Evolutionary conservation across 352 stramenopile genomes (phyloP), one percentile per base, ranked within the genome.

Genomic region (Phytophthora citrophthora): DNA sequence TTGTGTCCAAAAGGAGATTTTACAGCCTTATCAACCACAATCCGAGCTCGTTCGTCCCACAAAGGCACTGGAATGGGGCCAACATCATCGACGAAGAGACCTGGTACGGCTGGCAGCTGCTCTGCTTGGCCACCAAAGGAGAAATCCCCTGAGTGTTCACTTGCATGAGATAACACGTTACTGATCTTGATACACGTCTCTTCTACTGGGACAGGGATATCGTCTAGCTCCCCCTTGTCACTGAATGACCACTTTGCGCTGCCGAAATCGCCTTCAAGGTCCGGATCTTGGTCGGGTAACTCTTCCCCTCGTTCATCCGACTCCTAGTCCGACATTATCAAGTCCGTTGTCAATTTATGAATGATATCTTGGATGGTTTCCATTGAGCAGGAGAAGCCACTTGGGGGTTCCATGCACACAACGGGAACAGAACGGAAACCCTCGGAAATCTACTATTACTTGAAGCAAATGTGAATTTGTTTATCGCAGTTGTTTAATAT

Each of bases 1-100:
- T 62, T 61, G 26, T 41, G 26, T 12, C 60, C 60, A 24, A 68
- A 67, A 5, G 57, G 64, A n/a, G 64, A 89, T 84, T 56, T 70
- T 9, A 55, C 61, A 41, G 49, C 62, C 5, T 40, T 41, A 2
- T 44, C 48, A 20, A 66, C 44, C 10, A 74, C 36, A 12, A 52
- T 47, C 32, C 12, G 29, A 1, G 54, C 61, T 7, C 32, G 36
- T 20, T 55, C 47, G 13, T 46, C 8, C 12, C 18, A 46, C 11
- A 72, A 20, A 26, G 61, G 67, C 9, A 71, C 36, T 39, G 50
- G 40, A 20, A 74, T 60, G 3, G 51, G 32, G 4, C 66, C 66
- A 11, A 74, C 31, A 2, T 45, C 61, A 24, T 68, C 38, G 1
- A 74, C 61, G 15, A 62, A 47, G 1, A 71, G 31, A 5, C 61